Conservation (phyloP, 805 yeast genomes). For the Tetrapisispora nanseiensis region DNA sequence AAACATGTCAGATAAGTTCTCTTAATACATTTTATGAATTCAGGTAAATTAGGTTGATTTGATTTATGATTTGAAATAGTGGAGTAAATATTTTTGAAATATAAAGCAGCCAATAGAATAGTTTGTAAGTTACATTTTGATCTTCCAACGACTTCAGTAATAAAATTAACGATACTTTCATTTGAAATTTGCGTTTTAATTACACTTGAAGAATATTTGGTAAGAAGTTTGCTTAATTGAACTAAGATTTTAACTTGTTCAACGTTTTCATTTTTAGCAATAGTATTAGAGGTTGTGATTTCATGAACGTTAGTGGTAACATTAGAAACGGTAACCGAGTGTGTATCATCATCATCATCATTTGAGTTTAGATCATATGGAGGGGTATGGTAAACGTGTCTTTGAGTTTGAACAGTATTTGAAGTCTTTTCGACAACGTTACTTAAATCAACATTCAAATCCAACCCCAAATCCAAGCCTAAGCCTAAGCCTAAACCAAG, state of each 20-base stretch:
- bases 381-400: conserved; percentile 11
- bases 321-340: not conserved
- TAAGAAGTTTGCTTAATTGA: conserved; percentile 2
- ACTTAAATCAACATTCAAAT: not conserved
- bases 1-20: conserved; percentile 18
- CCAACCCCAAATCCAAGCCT: not conserved
- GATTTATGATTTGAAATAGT: not conserved
- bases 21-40: conserved; percentile 20
- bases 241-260: not conserved
- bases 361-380: conserved; percentile 6
- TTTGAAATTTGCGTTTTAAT: conserved; percentile 12
- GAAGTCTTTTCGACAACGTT: not conserved
- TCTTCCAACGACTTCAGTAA: conserved; percentile 18
- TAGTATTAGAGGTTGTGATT: not conserved
- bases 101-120: conserved; percentile 13
- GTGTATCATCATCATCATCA: not conserved
- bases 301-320: not conserved
- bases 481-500: not conserved
- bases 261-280: not conserved
- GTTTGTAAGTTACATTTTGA: conserved; percentile 16
- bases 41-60: conserved; percentile 6
- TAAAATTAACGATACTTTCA: conserved; percentile 7
- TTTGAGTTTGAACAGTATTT: not conserved
- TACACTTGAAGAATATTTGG: conserved; percentile 1
- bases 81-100: conserved; percentile 11